Base-by-base conservation (phyloP, 2,329 filamentous ascomycete species). In the Trichothecium sympodiale region DNA sequence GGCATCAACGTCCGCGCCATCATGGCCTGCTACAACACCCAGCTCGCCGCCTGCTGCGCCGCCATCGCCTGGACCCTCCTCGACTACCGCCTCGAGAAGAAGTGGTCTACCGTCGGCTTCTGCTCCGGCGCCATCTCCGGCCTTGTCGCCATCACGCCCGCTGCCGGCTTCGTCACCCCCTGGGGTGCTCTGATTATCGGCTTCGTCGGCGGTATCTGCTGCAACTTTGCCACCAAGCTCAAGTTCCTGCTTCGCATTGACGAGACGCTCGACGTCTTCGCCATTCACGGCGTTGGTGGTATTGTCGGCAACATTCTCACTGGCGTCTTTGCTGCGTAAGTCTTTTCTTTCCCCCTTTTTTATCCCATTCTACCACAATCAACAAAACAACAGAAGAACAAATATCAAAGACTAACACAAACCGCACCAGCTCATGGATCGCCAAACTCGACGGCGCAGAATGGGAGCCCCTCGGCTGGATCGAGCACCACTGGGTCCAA, bases 91-190 rank as follows among this genome's bases (percentile, higher is more conserved):
- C 76, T 94, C n/a, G 86, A 94, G 64, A 75, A 71, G 54, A 94
- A 94, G 62, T 95, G 86, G 84, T 89, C 83, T 43, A 86, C 89
- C 61, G 83, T 94, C 49, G 87, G 86, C 31, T 88, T 88, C 82
- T 91, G 86, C 68, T 91, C 85, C 28, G 88, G 88, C 42, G 80
- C 78, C 46, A 88, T 95, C 53, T 81, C 83, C 18, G 84, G 85
- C 35, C 76, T 94, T 16, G 87, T 94, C 26, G 84, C 85, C 45
- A 91, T 91, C 37, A 91, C 86, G 8, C 83, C 85, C 5, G 82
- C 80, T 3, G 82, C 87, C 12, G 84, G 86, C 50, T 89, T 78
- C 61, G 77, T 94, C 1, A 83, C 84, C 4, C 69, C 71, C 23
- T 75, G 74, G 65, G 67, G 64, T 2, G 63, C 73, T 7, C 62